phyloP scores from a whole-genome alignment of 768 basidiomycete genomes.

The Boletus coccyginus region DNA sequence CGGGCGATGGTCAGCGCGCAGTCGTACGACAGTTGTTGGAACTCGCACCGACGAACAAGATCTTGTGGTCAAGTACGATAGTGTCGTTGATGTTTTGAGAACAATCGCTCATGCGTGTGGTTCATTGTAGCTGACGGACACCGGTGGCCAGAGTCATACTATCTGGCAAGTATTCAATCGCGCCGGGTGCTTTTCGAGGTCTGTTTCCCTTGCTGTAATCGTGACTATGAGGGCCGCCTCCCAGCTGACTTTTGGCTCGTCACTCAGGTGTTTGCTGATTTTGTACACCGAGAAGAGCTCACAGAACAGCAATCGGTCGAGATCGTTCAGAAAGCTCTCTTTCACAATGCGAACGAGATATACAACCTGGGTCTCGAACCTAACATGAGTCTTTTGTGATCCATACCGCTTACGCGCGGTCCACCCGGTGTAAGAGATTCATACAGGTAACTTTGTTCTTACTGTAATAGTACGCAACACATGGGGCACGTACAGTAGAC shows the following conservation, averaged over 20 bases:
- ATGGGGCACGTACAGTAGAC: too few relatives aligned
- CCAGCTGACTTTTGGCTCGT: conserved; percentile 58
- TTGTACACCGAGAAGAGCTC: conserved; percentile 47
- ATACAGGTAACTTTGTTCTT: background rate
- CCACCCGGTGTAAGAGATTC: background rate
- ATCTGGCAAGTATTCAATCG: conserved; percentile 64
- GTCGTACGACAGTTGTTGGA: conserved; percentile 66
- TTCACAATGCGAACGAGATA: conserved; percentile 63
- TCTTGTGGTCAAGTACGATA: conserved; percentile 74
- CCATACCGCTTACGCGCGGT: background rate
- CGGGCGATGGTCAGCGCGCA: conserved; percentile 56
- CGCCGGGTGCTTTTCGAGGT: conserved; percentile 62
- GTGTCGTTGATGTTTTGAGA: background rate
- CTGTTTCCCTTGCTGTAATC: conserved; percentile 2
- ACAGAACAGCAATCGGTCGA: conserved; percentile 51
- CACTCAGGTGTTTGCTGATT: conserved; percentile 54
- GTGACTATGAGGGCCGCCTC: too few relatives aligned
- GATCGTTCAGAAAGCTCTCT: conserved; percentile 56
- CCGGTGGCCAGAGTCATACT: conserved; percentile 76
- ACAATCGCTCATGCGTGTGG: background rate
- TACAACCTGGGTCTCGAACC: conserved; percentile 55
- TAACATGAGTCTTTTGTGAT: conserved; percentile 8
- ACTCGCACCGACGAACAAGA: conserved; percentile 71
- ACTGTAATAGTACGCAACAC: too few relatives aligned
- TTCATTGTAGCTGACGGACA: conserved; percentile 20